These are phyloP conservation scores for Cudoniella acicularis DNA, from an alignment of 495 filamentous ascomycete genomes.

Conservation along the genomic window DNA sequence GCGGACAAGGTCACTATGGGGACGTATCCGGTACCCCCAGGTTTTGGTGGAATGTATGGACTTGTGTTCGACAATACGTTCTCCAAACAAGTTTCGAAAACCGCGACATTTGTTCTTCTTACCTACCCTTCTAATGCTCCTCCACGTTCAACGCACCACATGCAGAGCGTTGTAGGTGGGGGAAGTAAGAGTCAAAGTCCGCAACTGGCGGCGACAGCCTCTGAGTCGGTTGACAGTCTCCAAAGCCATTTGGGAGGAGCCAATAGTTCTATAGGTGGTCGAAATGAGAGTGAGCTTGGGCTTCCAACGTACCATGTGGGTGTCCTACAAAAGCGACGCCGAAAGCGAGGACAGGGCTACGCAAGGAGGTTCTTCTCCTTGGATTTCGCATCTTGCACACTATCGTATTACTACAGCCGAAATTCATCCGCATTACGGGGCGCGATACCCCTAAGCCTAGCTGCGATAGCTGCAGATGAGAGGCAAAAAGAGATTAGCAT, in stretches of 20 bases:
- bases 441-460: slow-evolving; percentile 86
- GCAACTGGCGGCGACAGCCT: slow-evolving; percentile 37
- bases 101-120: slow-evolving; percentile 86
- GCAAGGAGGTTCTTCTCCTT: slow-evolving; percentile 91
- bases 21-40: slow-evolving; percentile 69
- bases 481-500: slow-evolving; percentile 88
- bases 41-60: slow-evolving; percentile 87
- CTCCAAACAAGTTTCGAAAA: slow-evolving; percentile 92
- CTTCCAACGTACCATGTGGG: slow-evolving; percentile 66
- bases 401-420: slow-evolving; percentile 93
- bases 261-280: slow-evolving; percentile 12
- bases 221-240: slow-evolving; percentile 55
- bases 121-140: slow-evolving; percentile 84
- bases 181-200: slow-evolving; percentile 27
- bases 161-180: slow-evolving; percentile 41
- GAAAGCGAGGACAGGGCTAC: slow-evolving; percentile 91
- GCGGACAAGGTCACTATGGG: slow-evolving; percentile 94
- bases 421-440: slow-evolving; percentile 87
- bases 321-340: slow-evolving; percentile 77
- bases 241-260: slow-evolving; percentile 37
- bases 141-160: slow-evolving; percentile 61
- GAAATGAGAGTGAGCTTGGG: slow-evolving; percentile 16
- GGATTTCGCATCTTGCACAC: slow-evolving; percentile 83
- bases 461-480: slow-evolving; percentile 84
- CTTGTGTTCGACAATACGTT: slow-evolving; percentile 99